Conservation (phyloP, 768 basidiomycete species). For the Trametes coccinea region DNA sequence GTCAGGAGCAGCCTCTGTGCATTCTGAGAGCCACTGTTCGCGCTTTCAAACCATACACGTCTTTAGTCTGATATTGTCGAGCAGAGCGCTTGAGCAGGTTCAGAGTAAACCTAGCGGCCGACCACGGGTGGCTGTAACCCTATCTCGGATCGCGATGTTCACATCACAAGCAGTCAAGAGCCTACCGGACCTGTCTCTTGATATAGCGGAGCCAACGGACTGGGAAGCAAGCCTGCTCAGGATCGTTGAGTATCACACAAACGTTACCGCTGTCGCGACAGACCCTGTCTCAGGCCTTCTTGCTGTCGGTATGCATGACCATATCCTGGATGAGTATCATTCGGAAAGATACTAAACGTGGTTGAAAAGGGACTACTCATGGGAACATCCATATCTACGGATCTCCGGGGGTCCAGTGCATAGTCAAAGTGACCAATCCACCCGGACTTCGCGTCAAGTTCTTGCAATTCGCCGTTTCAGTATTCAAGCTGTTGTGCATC, state of each 20-base stretch:
- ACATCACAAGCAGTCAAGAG: conserved; percentile 23
- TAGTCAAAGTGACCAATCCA: conserved; percentile 47
- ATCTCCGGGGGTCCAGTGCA: conserved; percentile 59
- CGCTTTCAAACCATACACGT: too few species aligned
- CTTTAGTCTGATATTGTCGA: too few species aligned
- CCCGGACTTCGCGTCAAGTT: conserved; percentile 50
- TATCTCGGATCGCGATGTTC: background rate
- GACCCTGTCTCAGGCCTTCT: conserved; percentile 63
- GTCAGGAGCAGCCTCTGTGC: too few species aligned
- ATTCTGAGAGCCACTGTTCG: too few species aligned
- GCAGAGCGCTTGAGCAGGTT: too few species aligned
- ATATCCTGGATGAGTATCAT: background rate
- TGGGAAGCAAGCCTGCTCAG: conserved; percentile 57
- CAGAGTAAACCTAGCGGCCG: too few species aligned
- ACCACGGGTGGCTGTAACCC: too few species aligned
- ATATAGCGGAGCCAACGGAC: conserved; percentile 54
- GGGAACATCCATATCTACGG: conserved; percentile 71
- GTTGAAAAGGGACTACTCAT: conserved; percentile 53
- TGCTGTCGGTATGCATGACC: conserved; percentile 49
- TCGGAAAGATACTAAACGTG: background rate
- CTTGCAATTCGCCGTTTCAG: conserved; percentile 58
- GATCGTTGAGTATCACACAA: conserved; percentile 49
- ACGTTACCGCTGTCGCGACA: conserved; percentile 53
- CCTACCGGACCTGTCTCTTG: conserved; percentile 56
- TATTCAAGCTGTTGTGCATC: conserved; percentile 58